Evolutionary conservation across 192 early-diverging fungal species (phyloP).

Genomic region (Powellomyces hirtus): DNA sequence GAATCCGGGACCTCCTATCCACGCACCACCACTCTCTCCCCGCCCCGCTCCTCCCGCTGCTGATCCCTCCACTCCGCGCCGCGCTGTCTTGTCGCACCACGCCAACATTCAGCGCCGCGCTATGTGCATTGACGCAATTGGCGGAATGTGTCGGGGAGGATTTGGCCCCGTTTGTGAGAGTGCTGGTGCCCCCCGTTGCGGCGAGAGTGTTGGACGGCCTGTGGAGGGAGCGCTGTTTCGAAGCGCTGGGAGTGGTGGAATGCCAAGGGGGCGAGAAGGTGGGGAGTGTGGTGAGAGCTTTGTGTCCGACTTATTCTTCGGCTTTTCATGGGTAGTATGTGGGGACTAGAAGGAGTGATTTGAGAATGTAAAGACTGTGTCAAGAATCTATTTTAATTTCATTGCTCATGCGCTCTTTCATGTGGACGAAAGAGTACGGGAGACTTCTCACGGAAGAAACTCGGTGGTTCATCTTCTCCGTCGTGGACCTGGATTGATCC

Average conservation of each 20-base stretch:
- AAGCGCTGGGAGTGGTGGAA: constrained; percentile 22
- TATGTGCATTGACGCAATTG: constrained; percentile 15
- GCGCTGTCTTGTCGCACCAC: background rate
- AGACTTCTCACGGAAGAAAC: too few relatives aligned
- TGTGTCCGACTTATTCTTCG: background rate
- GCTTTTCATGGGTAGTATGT: background rate
- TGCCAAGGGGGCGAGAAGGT: constrained; percentile 9
- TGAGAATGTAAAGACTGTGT: too few relatives aligned
- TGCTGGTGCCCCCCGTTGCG: constrained; percentile 34
- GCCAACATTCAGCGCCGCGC: constrained; percentile 7
- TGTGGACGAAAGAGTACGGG: too few relatives aligned
- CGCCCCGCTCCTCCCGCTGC: background rate
- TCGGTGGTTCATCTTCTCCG: too few relatives aligned
- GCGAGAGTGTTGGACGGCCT: constrained; percentile 16
- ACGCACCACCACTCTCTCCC: too few relatives aligned
- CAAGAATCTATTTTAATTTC: too few relatives aligned
- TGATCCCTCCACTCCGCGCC: constrained; percentile 1
- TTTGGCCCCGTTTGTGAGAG: constrained; percentile 15
- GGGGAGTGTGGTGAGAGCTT: background rate
- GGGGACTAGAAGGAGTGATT: too few relatives aligned
- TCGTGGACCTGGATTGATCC: too few relatives aligned
- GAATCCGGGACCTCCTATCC: constrained; percentile 25
- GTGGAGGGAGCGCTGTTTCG: constrained; percentile 25
- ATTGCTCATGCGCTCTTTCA: too few relatives aligned
- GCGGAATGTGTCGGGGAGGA: constrained; percentile 16